Base-by-base conservation (phyloP, 352 stramenopile genomes). In the Phytophthora capsici region DNA sequence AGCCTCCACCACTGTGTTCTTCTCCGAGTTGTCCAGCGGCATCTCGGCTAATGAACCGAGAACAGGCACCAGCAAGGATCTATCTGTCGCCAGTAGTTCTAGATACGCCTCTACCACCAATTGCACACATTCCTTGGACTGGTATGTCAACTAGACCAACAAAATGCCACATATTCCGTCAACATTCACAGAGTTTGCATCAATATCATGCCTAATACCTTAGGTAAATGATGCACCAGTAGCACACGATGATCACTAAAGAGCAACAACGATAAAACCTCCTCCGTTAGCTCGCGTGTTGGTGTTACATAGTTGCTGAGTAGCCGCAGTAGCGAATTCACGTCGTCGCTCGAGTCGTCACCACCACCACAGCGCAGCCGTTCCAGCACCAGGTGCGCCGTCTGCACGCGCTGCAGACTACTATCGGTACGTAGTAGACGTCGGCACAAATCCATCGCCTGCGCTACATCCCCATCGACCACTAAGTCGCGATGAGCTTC, bases 191-290 rank as follows among this genome's bases (percentile, higher is more conserved):
- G n/a, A n/a, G n/a, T n/a, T n/a, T n/a, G n/a, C n/a, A n/a, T n/a
- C n/a, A n/a, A n/a, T n/a, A n/a, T n/a, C n/a, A n/a, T n/a, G n/a
- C n/a, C n/a, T n/a, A n/a, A n/a, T 22, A 90, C 85, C 80, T 91
- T 91, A 22, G 87, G 75, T 44, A 95, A 55, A 56, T 95, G 84
- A 66, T 95, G 78, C 32, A 95, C 90, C 14, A 95, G 65, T 22
- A 91, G 69, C 58, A 90, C 81, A 28, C 84, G 84, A 52, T 93
- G 84, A 13, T 92, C 80, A 20, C 73, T 85, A 51, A 89, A 89
- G 23, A 91, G 78, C 19, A 95, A 68, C 62, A 95, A 63, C 32
- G 84, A 75, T 10, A 94, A 55, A 20, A 87, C 63, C 28, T 93
- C 84, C 58, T 91, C 84, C 5, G 87, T 93, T n/a, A 95, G 66